These are phyloP conservation scores for Canavalia gladiata DNA, from an alignment of 306 rosid species.

Conservation along the genomic window DNA sequence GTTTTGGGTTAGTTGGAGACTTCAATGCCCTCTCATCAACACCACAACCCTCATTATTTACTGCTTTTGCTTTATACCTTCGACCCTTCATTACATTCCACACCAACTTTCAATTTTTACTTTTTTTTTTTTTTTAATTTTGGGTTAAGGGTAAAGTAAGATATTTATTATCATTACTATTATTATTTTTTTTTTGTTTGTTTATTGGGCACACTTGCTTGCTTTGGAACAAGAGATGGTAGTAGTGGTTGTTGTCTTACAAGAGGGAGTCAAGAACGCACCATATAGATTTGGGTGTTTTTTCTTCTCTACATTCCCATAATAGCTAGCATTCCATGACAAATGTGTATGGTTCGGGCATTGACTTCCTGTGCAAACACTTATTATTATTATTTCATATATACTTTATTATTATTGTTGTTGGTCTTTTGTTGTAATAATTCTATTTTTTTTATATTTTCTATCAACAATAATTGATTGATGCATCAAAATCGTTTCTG, in stretches of 20 bases:
- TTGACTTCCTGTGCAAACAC: slow-evolving; percentile 81
- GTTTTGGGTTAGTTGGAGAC: slow-evolving; percentile 70
- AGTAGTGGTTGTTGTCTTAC: slow-evolving; percentile 30
- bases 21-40: slow-evolving; percentile 81
- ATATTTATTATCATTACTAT: no score
- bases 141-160: slow-evolving; percentile 19
- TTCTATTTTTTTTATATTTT: neutral
- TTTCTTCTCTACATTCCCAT: slow-evolving; percentile 30
- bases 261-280: slow-evolving; percentile 99
- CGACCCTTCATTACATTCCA: slow-evolving; percentile 67
- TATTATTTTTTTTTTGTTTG: neutral
- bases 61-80: slow-evolving; percentile 62
- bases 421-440: slow-evolving; percentile 35
- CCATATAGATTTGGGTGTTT: slow-evolving; percentile 58
- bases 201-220: neutral
- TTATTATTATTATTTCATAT: slow-evolving; percentile 40
- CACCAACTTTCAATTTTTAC: slow-evolving; percentile 63
- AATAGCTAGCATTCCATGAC: slow-evolving; percentile 41
- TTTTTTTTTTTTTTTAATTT: neutral
- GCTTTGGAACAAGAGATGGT: neutral
- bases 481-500: no score
- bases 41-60: slow-evolving; percentile 65
- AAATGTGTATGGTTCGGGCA: slow-evolving; percentile 95
- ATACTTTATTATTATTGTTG: slow-evolving; percentile 4
- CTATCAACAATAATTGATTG: no score